Conservation (phyloP, 371 early-diverging fungal species). For the Rhizopus microsporus region DNA sequence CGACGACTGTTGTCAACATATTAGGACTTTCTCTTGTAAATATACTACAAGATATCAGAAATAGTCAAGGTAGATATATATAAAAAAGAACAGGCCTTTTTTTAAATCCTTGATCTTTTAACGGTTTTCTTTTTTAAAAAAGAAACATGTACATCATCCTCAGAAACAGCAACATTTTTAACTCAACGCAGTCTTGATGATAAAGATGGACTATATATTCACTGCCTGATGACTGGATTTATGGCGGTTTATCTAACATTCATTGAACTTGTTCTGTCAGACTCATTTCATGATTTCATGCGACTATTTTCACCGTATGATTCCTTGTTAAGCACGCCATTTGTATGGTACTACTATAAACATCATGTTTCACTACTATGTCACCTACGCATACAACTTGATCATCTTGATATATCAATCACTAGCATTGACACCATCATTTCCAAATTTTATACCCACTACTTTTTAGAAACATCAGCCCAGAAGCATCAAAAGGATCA, state of each 20-base stretch:
- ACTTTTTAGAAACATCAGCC: slow-evolving; percentile 52
- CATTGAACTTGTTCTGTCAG: slow-evolving; percentile 33
- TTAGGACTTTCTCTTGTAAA: not conserved
- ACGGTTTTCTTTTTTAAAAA: slow-evolving; percentile 1
- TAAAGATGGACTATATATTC: slow-evolving; percentile 22
- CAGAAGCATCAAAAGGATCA: slow-evolving; percentile 67
- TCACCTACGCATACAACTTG: not conserved
- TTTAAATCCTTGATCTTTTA: not conserved
- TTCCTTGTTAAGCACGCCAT: slow-evolving; percentile 16
- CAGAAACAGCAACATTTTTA: slow-evolving; percentile 62
- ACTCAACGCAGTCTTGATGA: slow-evolving; percentile 13
- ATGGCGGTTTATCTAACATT: slow-evolving; percentile 50
- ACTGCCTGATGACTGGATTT: slow-evolving; percentile 42
- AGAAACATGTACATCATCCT: slow-evolving; percentile 79
- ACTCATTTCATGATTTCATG: slow-evolving; percentile 35
- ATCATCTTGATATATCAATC: slow-evolving; percentile 1
- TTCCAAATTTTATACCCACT: slow-evolving; percentile 53
- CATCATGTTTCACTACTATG: not conserved
- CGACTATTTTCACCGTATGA: slow-evolving; percentile 35
- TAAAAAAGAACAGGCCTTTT: not conserved
- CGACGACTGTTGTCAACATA: not conserved
- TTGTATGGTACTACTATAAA: slow-evolving; percentile 15
- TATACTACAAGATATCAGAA: slow-evolving; percentile 1
- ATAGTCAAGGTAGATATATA: not conserved
- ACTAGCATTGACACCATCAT: slow-evolving; percentile 42